Conservation (phyloP, 805 yeast genomes). For the Lipomyces spencermartinsiae region DNA sequence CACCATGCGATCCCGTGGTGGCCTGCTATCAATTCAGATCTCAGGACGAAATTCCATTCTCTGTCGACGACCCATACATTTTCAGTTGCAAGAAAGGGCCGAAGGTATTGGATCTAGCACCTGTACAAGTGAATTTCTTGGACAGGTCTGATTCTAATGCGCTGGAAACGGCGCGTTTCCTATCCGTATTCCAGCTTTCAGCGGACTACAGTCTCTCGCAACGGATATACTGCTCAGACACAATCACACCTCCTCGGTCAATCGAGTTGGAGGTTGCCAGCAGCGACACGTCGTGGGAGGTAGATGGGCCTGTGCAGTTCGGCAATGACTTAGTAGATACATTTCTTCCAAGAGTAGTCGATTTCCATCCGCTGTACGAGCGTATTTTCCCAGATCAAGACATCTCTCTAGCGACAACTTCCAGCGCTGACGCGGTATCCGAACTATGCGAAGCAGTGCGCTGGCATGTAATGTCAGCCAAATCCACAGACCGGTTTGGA, state of each 20-base stretch:
- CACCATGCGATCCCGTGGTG: constrained; percentile 46
- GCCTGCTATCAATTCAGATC: constrained; percentile 49
- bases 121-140: constrained; percentile 7
- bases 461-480: not conserved
- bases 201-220: constrained; percentile 21
- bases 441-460: constrained; percentile 1
- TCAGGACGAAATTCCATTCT: constrained; percentile 48
- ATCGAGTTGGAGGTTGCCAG: constrained; percentile 16
- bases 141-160: constrained; percentile 1
- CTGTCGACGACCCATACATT: constrained; percentile 50
- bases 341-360: constrained; percentile 17
- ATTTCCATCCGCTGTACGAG: constrained; percentile 30
- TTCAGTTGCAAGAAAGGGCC: constrained; percentile 12
- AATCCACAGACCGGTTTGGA: too few species aligned
- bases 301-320: constrained; percentile 2
- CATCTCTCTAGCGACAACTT: constrained; percentile 17
- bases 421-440: not conserved
- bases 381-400: constrained; percentile 21
- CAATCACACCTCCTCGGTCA: not conserved
- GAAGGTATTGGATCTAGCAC: constrained; percentile 9
- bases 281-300: constrained; percentile 2
- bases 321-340: constrained; percentile 23
- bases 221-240: constrained; percentile 13
- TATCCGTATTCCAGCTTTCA: constrained; percentile 19
- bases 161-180: constrained; percentile 16